phyloP scores from a whole-genome alignment of 2,329 filamentous ascomycete genomes.

The Phoma herbarum region DNA sequence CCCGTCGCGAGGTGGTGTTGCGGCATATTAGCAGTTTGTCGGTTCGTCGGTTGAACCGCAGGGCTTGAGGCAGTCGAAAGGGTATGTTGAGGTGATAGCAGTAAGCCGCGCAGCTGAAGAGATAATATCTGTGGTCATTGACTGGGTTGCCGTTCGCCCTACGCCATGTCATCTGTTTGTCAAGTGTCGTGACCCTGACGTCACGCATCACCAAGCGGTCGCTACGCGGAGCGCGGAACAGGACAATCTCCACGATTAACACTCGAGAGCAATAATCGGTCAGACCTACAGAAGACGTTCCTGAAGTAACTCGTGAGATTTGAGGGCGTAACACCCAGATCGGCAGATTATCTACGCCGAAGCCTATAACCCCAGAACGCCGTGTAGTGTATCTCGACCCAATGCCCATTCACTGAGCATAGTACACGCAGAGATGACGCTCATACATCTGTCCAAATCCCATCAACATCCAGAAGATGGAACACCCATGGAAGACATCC shows the following conservation, averaged over 20 bases:
- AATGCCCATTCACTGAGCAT: conserved; percentile 16
- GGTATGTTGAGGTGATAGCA: not conserved
- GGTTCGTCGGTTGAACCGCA: not conserved
- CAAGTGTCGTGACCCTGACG: conserved; percentile 5
- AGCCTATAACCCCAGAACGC: conserved; percentile 6
- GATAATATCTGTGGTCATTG: not conserved
- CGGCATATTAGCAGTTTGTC: not conserved
- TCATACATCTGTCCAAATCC: conserved; percentile 1
- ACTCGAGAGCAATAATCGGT: not conserved
- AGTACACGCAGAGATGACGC: conserved; percentile 18
- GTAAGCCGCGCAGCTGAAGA: not conserved
- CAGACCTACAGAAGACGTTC: not conserved
- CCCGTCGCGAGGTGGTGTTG: not conserved
- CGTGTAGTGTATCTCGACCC: conserved; percentile 11
- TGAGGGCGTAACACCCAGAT: not conserved
- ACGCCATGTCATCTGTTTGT: not conserved
- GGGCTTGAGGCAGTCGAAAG: not conserved
- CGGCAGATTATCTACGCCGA: not conserved
- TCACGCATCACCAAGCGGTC: conserved; percentile 13
- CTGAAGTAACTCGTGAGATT: not conserved
- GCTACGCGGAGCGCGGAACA: not conserved
- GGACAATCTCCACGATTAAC: not conserved
- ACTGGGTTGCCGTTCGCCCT: not conserved
- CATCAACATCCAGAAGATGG: conserved; percentile 16
- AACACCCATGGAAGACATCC: conserved; percentile 20